Conservation (phyloP, 257 asterid species). For the Anisodus tanguticus region DNA sequence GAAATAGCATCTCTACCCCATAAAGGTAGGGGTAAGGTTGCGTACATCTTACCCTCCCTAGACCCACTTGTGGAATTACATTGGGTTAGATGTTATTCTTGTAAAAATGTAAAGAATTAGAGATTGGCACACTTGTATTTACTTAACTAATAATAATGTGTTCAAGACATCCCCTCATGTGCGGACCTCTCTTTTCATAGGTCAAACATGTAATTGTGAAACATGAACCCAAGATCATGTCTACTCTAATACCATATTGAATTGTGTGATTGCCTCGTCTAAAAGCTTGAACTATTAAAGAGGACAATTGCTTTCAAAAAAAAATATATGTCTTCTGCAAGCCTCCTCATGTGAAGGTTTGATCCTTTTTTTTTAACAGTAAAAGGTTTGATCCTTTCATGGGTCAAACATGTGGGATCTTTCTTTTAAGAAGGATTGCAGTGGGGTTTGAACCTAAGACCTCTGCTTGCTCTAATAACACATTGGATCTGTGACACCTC, state of each 20-base stretch:
- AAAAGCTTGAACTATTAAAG: neutral
- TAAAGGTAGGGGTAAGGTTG: too few species aligned
- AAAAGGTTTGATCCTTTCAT: neutral
- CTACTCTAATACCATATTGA: neutral
- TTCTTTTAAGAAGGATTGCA: neutral
- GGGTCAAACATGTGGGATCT: neutral
- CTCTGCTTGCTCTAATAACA: neutral
- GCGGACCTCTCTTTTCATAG: neutral
- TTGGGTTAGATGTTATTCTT: too few species aligned
- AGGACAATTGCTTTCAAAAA: neutral
- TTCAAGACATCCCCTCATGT: neutral
- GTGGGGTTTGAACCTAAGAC: neutral
- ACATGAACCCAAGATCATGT: neutral
- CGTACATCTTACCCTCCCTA: too few species aligned
- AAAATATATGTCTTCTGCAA: neutral
- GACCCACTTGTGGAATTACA: too few species aligned
- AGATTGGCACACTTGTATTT: neutral
- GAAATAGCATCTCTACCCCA: too few species aligned
- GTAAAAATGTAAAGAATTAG: neutral
- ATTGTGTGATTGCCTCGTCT: neutral
- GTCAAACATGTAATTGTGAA: neutral
- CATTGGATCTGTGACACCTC: too few species aligned
- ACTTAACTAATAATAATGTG: conserved; percentile 11
- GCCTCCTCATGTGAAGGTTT: neutral
- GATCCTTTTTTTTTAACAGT: too few species aligned